Evolutionary conservation across 139 green algal species (phyloP), one percentile per base, ranked within the genome.

Genomic region (Chlamydomonas incerta): DNA sequence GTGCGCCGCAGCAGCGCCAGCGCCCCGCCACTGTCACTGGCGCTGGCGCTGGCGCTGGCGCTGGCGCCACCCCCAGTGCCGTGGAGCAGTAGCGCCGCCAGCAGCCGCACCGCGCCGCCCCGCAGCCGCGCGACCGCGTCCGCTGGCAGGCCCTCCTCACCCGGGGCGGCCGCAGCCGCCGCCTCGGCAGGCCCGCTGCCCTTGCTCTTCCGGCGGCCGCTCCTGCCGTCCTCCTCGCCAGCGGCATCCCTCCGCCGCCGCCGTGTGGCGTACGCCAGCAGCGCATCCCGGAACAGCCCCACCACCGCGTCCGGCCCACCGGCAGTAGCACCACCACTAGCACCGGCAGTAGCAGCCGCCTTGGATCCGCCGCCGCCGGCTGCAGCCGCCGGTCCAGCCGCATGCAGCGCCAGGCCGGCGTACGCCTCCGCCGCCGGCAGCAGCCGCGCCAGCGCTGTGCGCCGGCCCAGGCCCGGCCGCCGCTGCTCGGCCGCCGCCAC

Each of bases 241-340:
- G 41, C 41, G 41, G 41, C 41, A 50, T 50, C 41, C 41, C 89
- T 91, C 13, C 70, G 72, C 20, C n/a, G 63, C 58, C 83, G 87
- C 17, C 81, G 76, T 24, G 85, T 83, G 13, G 80, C 73, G 57
- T 84, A 92, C 4, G 89, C 83, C 0, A 92, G 72, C 52, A 92
- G 74, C 24, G 89, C 57, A 26, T 46, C 80, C 0, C 76, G 37
- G 66, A 80, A 91, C 10, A 55, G 14, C 15, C 10, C 24, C 0
- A 62, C 35, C 24, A 91, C 52, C 17, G 76, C 29, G 34, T 83
- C 75, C n/a, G n/a, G n/a, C n/a, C n/a, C n/a, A n/a, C n/a, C n/a
- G n/a, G n/a, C n/a, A n/a, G n/a, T n/a, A n/a, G n/a, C n/a, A n/a
- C n/a, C n/a, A n/a, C n/a, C n/a, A n/a, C n/a, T n/a, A n/a, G n/a